A percentile compares a stretch with the other conserved stretches of the same genome.
These are phyloP conservation scores for Lathyrus sativus DNA, from an alignment of 306 rosid species.

Conservation along the genomic window DNA sequence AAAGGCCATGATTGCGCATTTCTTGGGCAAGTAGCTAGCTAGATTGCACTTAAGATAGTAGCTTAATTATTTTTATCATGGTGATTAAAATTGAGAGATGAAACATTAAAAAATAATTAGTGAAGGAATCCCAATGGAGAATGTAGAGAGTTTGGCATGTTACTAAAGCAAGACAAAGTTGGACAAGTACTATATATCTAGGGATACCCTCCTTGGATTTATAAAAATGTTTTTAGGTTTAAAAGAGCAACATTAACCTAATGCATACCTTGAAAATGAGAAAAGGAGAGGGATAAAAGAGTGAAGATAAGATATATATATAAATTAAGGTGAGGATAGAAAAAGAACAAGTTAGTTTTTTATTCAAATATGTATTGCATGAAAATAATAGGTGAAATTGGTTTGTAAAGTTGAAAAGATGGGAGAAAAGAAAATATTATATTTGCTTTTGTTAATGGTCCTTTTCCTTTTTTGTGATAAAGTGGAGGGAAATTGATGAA, in stretches of 20 bases:
- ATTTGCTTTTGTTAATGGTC: conserved; percentile 50
- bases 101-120: neutral
- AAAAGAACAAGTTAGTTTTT: conserved; percentile 35
- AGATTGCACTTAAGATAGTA: conserved; percentile 33
- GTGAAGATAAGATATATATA: conserved; percentile 35
- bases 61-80: conserved; percentile 32
- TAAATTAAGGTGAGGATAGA: conserved; percentile 29
- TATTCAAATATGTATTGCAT: conserved; percentile 46
- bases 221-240: conserved; percentile 49
- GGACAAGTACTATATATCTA: conserved; percentile 50
- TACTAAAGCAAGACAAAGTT: conserved; percentile 67
- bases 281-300: conserved; percentile 14
- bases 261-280: conserved; percentile 65
- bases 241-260: conserved; percentile 46
- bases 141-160: conserved; percentile 75
- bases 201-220: conserved; percentile 76
- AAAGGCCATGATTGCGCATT: conserved; percentile 48
- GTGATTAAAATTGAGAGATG: conserved; percentile 36
- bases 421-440: conserved; percentile 58
- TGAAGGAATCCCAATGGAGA: conserved; percentile 85
- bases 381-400: conserved; percentile 63
- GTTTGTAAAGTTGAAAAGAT: conserved; percentile 58
- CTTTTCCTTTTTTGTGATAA: conserved; percentile 56
- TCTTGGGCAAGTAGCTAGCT: conserved; percentile 27
- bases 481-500: conserved; percentile 52